Evolutionary conservation across 2,329 filamentous ascomycete genomes (phyloP).

Genomic region (Sarocladium strictum): DNA sequence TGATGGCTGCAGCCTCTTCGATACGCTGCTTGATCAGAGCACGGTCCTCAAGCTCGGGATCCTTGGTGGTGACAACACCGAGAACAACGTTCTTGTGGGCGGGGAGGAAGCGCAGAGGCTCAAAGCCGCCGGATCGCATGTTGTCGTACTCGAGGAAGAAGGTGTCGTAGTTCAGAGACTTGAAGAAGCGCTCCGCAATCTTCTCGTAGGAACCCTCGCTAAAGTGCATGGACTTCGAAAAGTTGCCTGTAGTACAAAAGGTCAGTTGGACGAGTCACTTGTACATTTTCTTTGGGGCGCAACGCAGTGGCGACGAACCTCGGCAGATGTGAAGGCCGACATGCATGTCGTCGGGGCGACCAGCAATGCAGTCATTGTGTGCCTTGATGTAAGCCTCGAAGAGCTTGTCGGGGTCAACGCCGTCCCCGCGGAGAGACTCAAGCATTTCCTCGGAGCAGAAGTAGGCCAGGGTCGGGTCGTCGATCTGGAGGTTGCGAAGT

Average conservation of each 20-base stretch:
- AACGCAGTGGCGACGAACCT: conserved; percentile 18
- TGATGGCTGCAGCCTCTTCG: conserved; percentile 54
- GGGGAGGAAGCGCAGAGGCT: conserved; percentile 54
- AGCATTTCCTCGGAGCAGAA: conserved; percentile 67
- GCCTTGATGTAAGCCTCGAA: conserved; percentile 66
- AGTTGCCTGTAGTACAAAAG: conserved; percentile 43
- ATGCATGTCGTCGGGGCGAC: conserved; percentile 59
- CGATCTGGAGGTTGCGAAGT: conserved; percentile 52
- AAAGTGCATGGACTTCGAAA: conserved; percentile 57
- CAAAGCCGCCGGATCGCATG: conserved; percentile 53
- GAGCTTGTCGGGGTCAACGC: conserved; percentile 56
- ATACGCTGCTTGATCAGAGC: conserved; percentile 49
- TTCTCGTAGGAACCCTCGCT: conserved; percentile 58
- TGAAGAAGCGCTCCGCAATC: conserved; percentile 56
- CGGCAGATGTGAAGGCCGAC: conserved; percentile 61
- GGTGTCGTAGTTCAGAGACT: conserved; percentile 51
- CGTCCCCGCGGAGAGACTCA: conserved; percentile 48
- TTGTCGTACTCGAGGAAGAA: conserved; percentile 59
- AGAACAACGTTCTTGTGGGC: conserved; percentile 55
- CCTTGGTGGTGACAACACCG: conserved; percentile 56
- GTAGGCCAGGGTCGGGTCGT: conserved; percentile 58
- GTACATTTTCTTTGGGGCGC: background rate
- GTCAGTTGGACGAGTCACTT: background rate
- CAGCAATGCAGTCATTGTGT: conserved; percentile 64
- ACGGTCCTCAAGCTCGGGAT: conserved; percentile 49